These are phyloP conservation scores for Pythium aristosporum DNA, from an alignment of 352 stramenopile genomes.

Conservation along the genomic window DNA sequence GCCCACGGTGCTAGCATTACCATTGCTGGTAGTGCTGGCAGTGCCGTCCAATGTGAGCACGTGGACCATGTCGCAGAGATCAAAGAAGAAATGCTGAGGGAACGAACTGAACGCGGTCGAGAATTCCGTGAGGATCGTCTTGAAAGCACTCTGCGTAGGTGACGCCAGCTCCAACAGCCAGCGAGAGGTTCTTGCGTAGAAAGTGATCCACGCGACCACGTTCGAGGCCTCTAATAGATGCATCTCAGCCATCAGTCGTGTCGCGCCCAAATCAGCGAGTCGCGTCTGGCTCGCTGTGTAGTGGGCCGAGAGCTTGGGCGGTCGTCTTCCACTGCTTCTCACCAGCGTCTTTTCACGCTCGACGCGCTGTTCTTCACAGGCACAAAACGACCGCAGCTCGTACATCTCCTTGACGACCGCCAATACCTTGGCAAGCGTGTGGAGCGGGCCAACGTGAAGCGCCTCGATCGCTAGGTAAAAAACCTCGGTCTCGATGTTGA, in stretches of 20 bases:
- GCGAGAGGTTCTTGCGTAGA: slow-evolving; percentile 50
- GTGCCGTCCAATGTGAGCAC: slow-evolving; percentile 47
- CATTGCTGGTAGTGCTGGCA: neutral
- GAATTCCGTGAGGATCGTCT: slow-evolving; percentile 42
- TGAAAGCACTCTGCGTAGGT: slow-evolving; percentile 42
- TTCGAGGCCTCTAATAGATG: slow-evolving; percentile 55
- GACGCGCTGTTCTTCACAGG: slow-evolving; percentile 53
- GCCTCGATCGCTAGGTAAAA: slow-evolving; percentile 66
- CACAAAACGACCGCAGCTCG: slow-evolving; percentile 63
- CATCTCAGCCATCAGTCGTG: slow-evolving; percentile 51
- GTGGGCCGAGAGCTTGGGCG: slow-evolving; percentile 49
- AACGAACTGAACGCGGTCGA: slow-evolving; percentile 51
- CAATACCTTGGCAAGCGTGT: slow-evolving; percentile 51
- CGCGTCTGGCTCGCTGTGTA: slow-evolving; percentile 61
- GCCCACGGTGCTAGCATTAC: neutral
- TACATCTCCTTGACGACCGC: slow-evolving; percentile 56
- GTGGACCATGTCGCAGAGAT: slow-evolving; percentile 62
- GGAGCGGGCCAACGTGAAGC: slow-evolving; percentile 65
- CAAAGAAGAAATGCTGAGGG: slow-evolving; percentile 75
- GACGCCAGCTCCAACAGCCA: slow-evolving; percentile 54
- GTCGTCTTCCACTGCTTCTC: slow-evolving; percentile 3
- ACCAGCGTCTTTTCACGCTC: slow-evolving; percentile 34
- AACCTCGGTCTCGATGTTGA: slow-evolving; percentile 53
- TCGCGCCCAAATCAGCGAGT: slow-evolving; percentile 46
- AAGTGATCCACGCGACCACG: slow-evolving; percentile 54